Percentiles rank a stretch among this genome's conserved stretches.
Evolutionary conservation across 768 basidiomycete species (phyloP).

Genomic region (Tephrocybe sp.): DNA sequence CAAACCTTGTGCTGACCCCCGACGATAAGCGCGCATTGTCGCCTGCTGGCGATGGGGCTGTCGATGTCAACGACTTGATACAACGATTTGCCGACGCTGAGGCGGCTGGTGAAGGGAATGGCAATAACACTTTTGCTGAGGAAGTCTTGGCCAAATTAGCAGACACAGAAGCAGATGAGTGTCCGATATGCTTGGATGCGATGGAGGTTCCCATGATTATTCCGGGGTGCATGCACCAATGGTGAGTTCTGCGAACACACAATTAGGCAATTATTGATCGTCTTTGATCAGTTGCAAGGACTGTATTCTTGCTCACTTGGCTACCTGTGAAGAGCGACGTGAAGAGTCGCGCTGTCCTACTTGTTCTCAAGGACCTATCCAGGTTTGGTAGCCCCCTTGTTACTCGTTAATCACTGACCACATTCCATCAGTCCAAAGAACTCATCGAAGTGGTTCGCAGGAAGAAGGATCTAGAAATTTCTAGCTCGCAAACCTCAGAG

Average conservation of each 20-base stretch:
- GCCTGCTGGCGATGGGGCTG: slow-evolving; percentile 37
- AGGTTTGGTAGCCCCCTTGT: slow-evolving; percentile 34
- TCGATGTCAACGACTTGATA: slow-evolving; percentile 64
- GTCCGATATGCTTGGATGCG: slow-evolving; percentile 80
- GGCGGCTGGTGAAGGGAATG: slow-evolving; percentile 25
- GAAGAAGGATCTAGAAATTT: slow-evolving; percentile 21
- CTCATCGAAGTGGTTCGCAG: slow-evolving; percentile 61
- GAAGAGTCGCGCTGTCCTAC: slow-evolving; percentile 79
- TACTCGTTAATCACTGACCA: background rate
- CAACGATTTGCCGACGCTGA: slow-evolving; percentile 46
- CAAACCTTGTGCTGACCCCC: slow-evolving; percentile 70
- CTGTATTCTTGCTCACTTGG: slow-evolving; percentile 78
- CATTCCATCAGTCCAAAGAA: slow-evolving; percentile 46
- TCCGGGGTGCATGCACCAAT: slow-evolving; percentile 76
- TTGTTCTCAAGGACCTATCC: slow-evolving; percentile 70
- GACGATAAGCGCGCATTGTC: slow-evolving; percentile 41
- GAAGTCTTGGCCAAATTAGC: slow-evolving; percentile 65
- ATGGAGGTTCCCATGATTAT: slow-evolving; percentile 72
- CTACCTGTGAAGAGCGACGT: slow-evolving; percentile 64
- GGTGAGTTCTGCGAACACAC: slow-evolving; percentile 41
- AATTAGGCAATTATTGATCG: background rate
- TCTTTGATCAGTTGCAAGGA: slow-evolving; percentile 72
- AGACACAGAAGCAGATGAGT: slow-evolving; percentile 59
- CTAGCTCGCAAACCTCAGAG: slow-evolving; percentile 34
- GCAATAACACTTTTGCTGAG: slow-evolving; percentile 53